phyloP scores from a whole-genome alignment of 1,284 basidiomycete species.

The Ceratobasidium sp. region DNA sequence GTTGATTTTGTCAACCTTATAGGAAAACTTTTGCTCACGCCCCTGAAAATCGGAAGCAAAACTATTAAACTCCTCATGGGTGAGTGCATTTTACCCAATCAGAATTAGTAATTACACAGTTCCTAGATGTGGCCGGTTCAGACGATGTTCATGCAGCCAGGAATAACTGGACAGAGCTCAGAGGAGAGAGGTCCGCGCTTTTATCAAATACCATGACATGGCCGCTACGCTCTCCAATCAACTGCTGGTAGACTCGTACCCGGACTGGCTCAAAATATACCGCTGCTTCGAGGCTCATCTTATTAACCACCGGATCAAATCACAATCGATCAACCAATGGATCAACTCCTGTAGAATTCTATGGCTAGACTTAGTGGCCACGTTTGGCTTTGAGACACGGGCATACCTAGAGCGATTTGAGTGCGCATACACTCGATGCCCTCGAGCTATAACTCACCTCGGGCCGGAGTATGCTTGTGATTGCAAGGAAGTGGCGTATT shows the following conservation, averaged over 20 bases:
- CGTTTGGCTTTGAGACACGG: background rate
- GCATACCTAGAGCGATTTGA: background rate
- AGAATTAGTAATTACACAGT: no score
- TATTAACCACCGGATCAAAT: background rate
- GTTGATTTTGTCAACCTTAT: background rate
- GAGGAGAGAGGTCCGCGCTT: no score
- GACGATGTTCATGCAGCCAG: no score
- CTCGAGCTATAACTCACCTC: background rate
- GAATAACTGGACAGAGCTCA: no score
- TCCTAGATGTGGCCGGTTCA: no score
- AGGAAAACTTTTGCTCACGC: background rate
- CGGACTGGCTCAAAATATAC: background rate
- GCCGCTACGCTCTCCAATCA: background rate
- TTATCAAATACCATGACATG: background rate
- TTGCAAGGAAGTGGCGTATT: background rate
- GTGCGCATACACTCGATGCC: background rate
- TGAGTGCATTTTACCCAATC: no score
- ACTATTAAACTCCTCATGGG: no score
- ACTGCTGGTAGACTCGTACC: background rate
- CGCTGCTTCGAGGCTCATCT: background rate
- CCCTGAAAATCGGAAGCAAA: background rate
- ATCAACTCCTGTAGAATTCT: background rate
- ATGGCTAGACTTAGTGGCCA: background rate
- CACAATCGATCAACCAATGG: background rate
- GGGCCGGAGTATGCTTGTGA: background rate